Evolutionary conservation across 2,329 filamentous ascomycete species (phyloP), one percentile per base, ranked within the genome.

Genomic region (Onygenales sp.): DNA sequence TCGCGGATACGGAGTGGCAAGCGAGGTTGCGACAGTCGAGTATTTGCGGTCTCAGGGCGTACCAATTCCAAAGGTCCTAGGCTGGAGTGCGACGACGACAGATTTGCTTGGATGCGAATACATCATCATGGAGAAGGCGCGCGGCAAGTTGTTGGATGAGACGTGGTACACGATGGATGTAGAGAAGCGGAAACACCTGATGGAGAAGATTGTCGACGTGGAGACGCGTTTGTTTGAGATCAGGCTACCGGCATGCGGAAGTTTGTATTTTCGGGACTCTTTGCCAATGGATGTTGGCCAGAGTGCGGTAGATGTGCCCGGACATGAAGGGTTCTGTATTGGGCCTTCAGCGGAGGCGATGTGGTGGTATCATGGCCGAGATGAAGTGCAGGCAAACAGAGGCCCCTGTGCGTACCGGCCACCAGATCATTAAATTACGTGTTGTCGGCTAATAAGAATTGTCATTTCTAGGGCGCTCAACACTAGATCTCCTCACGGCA

Each of bases 111-210:
- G 66, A 5, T 57, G 58, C 1, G 68, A 71, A 56, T 70, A 67
- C 46, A 69, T 70, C 27, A 54, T 70, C 7, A 67, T 69, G 64
- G 65, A 69, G 50, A 67, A 64, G 43, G 61, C 60, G n/a, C 5
- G 39, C 7, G 66, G 66, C 1, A 52, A 41, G 32, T 61, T 64
- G 43, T 54, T 72, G 8, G 60, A 60, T 48, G 59, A 59, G 1
- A 58, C 57, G n/a, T 72, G 66, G 67, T 44, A 27, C 31, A 31
- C 14, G 10, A 31, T 65, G 63, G 51, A 54, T 53, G 10, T 13
- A 13, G 36, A 44, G 41, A 54, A 61, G 43, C 58, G 60, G 49
- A 62, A 63, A n/a, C 45, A 38, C 17, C 60, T 62, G 43, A 7
- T 59, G 11, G 31, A 53, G 10, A 31, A 52, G 41, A 51, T 55